Evolutionary conservation across 2,329 filamentous ascomycete genomes (phyloP).

Genomic region (Daldinia eschscholtzii): DNA sequence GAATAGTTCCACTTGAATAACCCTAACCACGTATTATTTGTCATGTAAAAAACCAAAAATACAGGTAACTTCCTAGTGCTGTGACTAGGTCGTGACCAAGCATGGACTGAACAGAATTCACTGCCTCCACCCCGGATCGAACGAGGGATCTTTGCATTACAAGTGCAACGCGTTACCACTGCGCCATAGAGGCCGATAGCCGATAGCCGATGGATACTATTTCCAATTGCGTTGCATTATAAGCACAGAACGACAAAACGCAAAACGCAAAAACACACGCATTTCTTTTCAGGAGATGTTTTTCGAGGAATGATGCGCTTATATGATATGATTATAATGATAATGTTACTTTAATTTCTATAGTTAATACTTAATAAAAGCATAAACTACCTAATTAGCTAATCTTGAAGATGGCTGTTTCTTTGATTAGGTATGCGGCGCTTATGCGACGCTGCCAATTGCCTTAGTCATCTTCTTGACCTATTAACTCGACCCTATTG

Average conservation of each 20-base stretch:
- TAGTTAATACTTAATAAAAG: not conserved
- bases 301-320: not conserved
- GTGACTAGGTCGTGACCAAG: constrained; percentile 29
- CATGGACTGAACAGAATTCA: constrained; percentile 23
- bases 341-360: not conserved
- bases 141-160: constrained; percentile 55
- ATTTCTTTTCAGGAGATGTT: not conserved
- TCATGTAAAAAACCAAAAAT: not conserved
- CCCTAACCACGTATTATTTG: not conserved
- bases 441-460: not conserved
- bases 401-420: constrained; percentile 2
- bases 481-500: not conserved
- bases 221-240: not conserved
- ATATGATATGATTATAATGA: no score
- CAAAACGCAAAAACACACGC: no score
- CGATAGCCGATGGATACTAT: no score
- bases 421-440: not conserved
- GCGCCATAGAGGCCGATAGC: constrained; percentile 49
- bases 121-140: constrained; percentile 53
- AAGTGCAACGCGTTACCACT: constrained; percentile 56
- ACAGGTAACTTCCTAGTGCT: constrained; percentile 21
- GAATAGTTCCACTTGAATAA: not conserved
- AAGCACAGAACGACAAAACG: not conserved
- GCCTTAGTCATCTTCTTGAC: constrained; percentile 7
- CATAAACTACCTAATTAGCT: not conserved